A percentile compares a stretch with the other conserved stretches of the same genome.
These are phyloP conservation scores for Populus ilicifolia DNA, from an alignment of 345 rosid species.

Conservation along the genomic window DNA sequence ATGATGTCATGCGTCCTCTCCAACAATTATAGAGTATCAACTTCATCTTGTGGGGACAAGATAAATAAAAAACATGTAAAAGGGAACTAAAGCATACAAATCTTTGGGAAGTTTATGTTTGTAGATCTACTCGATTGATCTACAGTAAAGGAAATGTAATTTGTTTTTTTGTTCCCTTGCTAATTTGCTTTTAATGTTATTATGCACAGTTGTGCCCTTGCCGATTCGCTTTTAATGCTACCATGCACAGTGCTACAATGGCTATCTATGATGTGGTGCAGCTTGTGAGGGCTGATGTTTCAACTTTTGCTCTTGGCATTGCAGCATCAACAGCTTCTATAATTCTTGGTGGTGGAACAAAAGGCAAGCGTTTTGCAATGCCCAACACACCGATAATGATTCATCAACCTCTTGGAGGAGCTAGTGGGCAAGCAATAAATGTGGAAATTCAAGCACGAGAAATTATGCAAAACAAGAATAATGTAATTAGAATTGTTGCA, in stretches of 20 bases:
- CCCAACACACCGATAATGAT: constrained; percentile 93
- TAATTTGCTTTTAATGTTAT: constrained; percentile 7
- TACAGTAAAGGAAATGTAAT: not conserved
- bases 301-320: constrained; percentile 80
- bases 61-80: not conserved
- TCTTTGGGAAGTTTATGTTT: not conserved
- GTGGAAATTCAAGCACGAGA: constrained; percentile 88
- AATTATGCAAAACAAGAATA: constrained; percentile 82
- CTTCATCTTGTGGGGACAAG: not conserved
- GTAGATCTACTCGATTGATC: not conserved
- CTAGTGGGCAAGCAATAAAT: constrained; percentile 78
- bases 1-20: not conserved
- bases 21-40: not conserved
- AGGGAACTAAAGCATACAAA: not conserved
- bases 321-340: constrained; percentile 89
- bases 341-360: constrained; percentile 89
- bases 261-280: constrained; percentile 89
- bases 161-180: not conserved
- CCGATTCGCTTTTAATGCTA: constrained; percentile 5
- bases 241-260: constrained; percentile 72
- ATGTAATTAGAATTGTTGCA: constrained; percentile 61
- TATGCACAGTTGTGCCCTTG: constrained; percentile 34
- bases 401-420: constrained; percentile 92
- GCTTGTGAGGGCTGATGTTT: constrained; percentile 88
- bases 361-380: constrained; percentile 95